Base-by-base conservation (phyloP, 2,329 filamentous ascomycete genomes). In the Colletotrichum incanum region DNA sequence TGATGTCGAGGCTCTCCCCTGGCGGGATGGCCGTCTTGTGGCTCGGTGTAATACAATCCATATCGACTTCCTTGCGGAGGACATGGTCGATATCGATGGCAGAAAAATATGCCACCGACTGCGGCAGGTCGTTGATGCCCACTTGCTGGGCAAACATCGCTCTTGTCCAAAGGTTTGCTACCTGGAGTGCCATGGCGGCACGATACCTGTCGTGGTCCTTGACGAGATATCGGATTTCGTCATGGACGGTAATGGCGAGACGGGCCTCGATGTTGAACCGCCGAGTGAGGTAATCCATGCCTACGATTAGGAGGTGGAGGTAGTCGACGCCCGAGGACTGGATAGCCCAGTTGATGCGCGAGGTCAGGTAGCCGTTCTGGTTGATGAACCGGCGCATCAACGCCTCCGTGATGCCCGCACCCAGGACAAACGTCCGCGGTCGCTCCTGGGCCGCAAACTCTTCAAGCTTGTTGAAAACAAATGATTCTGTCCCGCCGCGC, bases 111-210 rank as follows among this genome's bases (percentile, higher is more conserved):
- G 96, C 96, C 78, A 95, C 98, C 0, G 93, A 92, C 79, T 98
- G 96, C 0, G 97, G 96, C 12, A 99, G 88, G 78, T 99, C 96
- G 75, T 97, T 87, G 77, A 99, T 99, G 72, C 96, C 96, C 78
- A 98, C 94, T 82, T 99, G 96, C 82, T 99, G 95, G 0, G 93
- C 91, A 81, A 99, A 99, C 93, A 99, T 98, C 74, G 95, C 95
- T 62, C 96, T 89, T 0, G 97, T 99, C 96, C 96, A 99, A 26
- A 99, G 82, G 79, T 99, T 99, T 71, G 95, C 92, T 9, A 99
- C 89, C 81, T 99, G 96, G 16, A 99, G 86, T 1, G 97, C 96
- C 91, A 99, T 93, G 14, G 96, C 96, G 2, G 93, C 92, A 50
- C 93, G 90, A 78, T 98, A 99, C 77, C 93, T 94, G 82, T 99